phyloP scores from a whole-genome alignment of 306 rosid species.

The Morella rubra region DNA sequence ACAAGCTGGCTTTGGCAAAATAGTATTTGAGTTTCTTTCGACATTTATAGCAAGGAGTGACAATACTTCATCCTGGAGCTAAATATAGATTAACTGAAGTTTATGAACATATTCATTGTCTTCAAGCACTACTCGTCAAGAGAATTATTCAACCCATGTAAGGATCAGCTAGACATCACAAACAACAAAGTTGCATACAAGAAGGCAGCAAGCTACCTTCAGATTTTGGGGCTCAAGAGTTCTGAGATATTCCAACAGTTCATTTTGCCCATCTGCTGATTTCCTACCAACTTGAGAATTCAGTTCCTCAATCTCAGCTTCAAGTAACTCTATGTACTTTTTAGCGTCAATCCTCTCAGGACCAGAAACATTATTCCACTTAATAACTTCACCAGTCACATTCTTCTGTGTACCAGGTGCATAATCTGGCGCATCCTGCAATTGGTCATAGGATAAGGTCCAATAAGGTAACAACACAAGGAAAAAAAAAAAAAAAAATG shows the following conservation, averaged over 20 bases:
- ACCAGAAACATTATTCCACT: constrained; percentile 93
- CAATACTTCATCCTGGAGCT: too few relatives aligned
- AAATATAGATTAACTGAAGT: too few relatives aligned
- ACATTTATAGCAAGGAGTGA: too few relatives aligned
- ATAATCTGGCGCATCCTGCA: constrained; percentile 83
- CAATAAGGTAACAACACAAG: constrained; percentile 25
- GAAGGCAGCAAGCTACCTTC: constrained; percentile 47
- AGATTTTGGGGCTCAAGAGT: constrained; percentile 95
- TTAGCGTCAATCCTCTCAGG: constrained; percentile 84
- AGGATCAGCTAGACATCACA: neutral
- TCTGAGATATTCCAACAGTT: constrained; percentile 84
- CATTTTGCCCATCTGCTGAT: constrained; percentile 71
- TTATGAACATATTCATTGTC: constrained; percentile 93
- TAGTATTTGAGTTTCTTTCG: too few relatives aligned
- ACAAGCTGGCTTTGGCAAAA: too few relatives aligned
- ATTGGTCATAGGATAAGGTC: too few relatives aligned
- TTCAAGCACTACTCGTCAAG: constrained; percentile 84
- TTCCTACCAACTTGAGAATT: constrained; percentile 88
- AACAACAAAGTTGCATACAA: neutral
- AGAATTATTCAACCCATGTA: constrained; percentile 8
- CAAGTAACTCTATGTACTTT: constrained; percentile 92
- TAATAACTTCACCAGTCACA: constrained; percentile 89
- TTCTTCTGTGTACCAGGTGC: constrained; percentile 96
- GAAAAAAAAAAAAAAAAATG: too few relatives aligned
- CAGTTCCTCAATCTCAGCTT: constrained; percentile 92